Evolutionary conservation across 2,329 filamentous ascomycete genomes (phyloP).

Genomic region (Seiridium unicorne): DNA sequence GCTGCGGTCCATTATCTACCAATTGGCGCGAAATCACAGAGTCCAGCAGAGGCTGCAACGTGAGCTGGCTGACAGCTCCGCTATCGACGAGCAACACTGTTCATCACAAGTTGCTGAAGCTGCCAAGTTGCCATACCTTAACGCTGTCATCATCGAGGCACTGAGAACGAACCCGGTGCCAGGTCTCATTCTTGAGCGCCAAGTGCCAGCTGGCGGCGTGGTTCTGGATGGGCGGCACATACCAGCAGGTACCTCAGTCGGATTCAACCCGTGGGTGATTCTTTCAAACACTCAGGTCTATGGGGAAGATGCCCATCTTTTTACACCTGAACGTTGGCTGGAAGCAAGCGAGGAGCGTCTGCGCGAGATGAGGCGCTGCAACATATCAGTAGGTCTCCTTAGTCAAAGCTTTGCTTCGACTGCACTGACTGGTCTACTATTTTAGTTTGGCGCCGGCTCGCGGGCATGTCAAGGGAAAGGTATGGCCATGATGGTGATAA

Average conservation of each 20-base stretch:
- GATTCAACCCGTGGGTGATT: conserved; percentile 17
- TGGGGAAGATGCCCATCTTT: conserved; percentile 17
- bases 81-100: conserved; percentile 15
- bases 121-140: background rate
- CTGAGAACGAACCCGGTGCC: background rate
- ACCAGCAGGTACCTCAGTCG: conserved; percentile 17
- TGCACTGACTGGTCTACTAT: too few species aligned
- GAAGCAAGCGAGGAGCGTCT: conserved; percentile 17
- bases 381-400: conserved; percentile 14
- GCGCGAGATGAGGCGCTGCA: conserved; percentile 19
- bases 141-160: background rate
- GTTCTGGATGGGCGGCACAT: background rate
- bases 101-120: conserved; percentile 9
- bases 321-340: conserved; percentile 23
- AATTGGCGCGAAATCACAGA: conserved; percentile 37
- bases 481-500: conserved; percentile 23
- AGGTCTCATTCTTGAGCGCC: background rate
- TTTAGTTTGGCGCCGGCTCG: conserved; percentile 19
- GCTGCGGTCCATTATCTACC: too few species aligned
- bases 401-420: too few species aligned
- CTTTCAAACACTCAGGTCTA: conserved; percentile 16
- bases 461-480: conserved; percentile 20
- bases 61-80: conserved; percentile 13
- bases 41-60: conserved; percentile 38
- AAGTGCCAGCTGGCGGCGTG: background rate